These are phyloP conservation scores for Maudiozyma barnettii DNA, from an alignment of 805 yeast genomes.

Conservation along the genomic window DNA sequence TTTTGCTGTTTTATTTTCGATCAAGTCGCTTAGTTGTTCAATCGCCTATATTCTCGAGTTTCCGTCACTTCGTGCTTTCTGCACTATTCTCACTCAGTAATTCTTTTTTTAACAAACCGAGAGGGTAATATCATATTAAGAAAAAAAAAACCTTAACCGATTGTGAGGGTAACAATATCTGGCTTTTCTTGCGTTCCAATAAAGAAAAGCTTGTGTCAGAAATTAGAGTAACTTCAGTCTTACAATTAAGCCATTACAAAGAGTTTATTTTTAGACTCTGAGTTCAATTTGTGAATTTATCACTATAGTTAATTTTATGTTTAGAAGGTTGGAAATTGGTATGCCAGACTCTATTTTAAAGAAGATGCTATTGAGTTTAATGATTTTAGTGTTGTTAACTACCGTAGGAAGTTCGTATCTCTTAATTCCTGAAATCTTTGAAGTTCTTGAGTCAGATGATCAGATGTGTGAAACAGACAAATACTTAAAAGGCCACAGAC, in stretches of 20 bases:
- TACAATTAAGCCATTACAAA: too few species aligned
- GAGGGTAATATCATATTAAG: too few species aligned
- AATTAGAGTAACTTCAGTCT: not conserved
- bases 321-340: too few species aligned
- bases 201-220: not conserved
- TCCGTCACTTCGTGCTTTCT: not conserved
- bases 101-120: not conserved
- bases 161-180: not conserved
- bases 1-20: not conserved
- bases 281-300: too few species aligned
- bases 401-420: not conserved
- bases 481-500: constrained; percentile 48
- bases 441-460: not conserved
- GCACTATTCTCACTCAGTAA: not conserved
- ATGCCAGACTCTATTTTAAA: too few species aligned
- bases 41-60: not conserved
- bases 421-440: not conserved
- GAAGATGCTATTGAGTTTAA: too few species aligned
- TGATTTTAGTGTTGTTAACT: too few species aligned
- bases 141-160: not conserved
- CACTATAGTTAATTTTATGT: too few species aligned
- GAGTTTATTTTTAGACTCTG: too few species aligned
- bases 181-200: not conserved
- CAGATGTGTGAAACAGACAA: not conserved
- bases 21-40: not conserved